Evolutionary conservation across 148 eudicot species (phyloP).

Genomic region (Rhododendron mucronatum): DNA sequence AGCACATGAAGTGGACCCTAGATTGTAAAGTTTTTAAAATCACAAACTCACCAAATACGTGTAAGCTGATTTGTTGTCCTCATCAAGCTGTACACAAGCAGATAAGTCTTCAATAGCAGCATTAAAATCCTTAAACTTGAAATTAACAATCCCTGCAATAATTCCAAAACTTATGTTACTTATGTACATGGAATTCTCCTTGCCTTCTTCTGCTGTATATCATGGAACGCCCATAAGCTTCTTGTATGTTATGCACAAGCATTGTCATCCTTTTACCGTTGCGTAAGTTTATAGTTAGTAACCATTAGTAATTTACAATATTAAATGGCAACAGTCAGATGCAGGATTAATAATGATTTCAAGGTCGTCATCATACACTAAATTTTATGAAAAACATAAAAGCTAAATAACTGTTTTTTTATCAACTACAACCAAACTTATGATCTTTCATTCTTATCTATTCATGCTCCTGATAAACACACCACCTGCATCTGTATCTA

Average conservation of each 20-base stretch:
- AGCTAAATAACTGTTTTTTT: background rate
- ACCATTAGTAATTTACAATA: background rate
- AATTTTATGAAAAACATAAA: background rate
- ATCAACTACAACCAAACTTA: background rate
- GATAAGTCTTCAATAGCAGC: slow-evolving; percentile 88
- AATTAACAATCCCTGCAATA: slow-evolving; percentile 83
- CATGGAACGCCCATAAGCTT: background rate
- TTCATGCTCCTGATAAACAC: background rate
- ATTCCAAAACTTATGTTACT: background rate
- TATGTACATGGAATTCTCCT: background rate
- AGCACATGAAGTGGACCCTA: background rate
- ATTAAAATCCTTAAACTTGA: slow-evolving; percentile 84
- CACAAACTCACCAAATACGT: slow-evolving; percentile 72
- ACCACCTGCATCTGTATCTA: background rate
- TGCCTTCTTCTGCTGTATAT: background rate
- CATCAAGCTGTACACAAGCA: slow-evolving; percentile 68
- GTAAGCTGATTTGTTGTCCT: slow-evolving; percentile 77
- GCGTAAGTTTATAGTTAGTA: background rate
- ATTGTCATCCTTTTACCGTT: background rate
- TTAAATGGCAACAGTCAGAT: background rate
- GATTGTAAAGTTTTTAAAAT: background rate
- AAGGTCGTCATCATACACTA: background rate
- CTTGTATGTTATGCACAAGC: background rate
- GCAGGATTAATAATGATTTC: background rate
- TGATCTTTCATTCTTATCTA: background rate